A percentile compares a stretch with the other conserved stretches of the same genome.
Evolutionary conservation across 352 stramenopile genomes (phyloP).

Genomic region (Peronospora farinosa): DNA sequence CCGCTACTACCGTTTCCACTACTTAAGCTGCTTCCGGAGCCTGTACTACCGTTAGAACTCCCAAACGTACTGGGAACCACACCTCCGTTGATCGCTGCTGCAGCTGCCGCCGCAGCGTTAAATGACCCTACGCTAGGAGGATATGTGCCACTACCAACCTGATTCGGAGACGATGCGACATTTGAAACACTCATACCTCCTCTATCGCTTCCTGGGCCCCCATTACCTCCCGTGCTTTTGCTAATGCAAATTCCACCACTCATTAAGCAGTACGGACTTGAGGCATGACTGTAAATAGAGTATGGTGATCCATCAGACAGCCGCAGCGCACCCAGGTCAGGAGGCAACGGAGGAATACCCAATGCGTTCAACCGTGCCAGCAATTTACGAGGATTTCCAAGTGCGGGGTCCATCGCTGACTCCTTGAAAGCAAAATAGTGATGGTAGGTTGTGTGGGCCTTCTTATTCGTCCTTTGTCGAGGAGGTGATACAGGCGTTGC

Average conservation of each 20-base stretch:
- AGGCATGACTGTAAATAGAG: conserved; percentile 74
- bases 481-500: conserved; percentile 50
- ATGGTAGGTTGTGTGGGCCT: conserved; percentile 53
- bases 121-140: conserved; percentile 21
- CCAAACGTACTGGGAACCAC: conserved; percentile 29
- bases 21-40: conserved; percentile 24
- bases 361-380: conserved; percentile 88
- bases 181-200: conserved; percentile 20
- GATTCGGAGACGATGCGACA: conserved; percentile 23
- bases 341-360: conserved; percentile 88
- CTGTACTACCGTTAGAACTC: conserved; percentile 12
- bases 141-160: conserved; percentile 27
- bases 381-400: conserved; percentile 80
- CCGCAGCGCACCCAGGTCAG: conserved; percentile 82
- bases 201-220: conserved; percentile 28
- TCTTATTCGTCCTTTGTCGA: conserved; percentile 55
- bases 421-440: conserved; percentile 76
- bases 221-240: conserved; percentile 11
- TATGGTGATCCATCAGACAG: conserved; percentile 57
- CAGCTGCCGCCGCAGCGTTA: conserved; percentile 20
- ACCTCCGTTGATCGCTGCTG: conserved; percentile 32
- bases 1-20: conserved; percentile 23
- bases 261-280: conserved; percentile 52
- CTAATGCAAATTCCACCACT: conserved; percentile 14
- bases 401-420: conserved; percentile 73